Percentiles rank a stretch among this genome's conserved stretches.
These are phyloP conservation scores for Thielaviopsis euricoi DNA, from an alignment of 2,329 filamentous ascomycete species.

Conservation along the genomic window DNA sequence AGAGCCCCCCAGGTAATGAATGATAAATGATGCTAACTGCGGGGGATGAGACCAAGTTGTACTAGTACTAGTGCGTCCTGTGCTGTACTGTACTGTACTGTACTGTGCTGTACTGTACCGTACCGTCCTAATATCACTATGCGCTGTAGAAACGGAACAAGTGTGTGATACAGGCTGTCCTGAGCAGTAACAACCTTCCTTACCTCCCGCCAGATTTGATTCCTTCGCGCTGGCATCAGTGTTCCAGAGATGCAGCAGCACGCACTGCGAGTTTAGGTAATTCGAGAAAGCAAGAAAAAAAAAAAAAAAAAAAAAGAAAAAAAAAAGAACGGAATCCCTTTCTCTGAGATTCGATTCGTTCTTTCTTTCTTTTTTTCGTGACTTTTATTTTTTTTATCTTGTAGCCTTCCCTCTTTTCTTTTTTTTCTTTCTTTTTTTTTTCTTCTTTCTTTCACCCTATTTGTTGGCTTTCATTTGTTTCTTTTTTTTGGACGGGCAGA, in stretches of 20 bases:
- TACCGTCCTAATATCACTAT: too few relatives aligned
- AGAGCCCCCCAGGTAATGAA: too few relatives aligned
- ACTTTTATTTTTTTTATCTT: neutral
- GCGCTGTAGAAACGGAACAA: too few relatives aligned
- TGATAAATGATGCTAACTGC: too few relatives aligned
- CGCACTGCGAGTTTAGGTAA: neutral
- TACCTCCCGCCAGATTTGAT: neutral
- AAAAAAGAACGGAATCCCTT: neutral
- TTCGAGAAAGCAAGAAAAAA: neutral
- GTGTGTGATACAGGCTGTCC: too few relatives aligned
- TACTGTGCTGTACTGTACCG: too few relatives aligned
- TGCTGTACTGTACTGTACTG: too few relatives aligned
- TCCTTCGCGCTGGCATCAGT: neutral
- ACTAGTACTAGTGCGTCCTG: too few relatives aligned
- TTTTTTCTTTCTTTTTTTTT: neutral
- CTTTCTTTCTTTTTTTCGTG: neutral
- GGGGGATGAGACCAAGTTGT: too few relatives aligned
- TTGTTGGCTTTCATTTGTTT: neutral
- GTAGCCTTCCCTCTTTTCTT: neutral
- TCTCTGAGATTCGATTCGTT: neutral
- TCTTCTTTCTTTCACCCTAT: neutral
- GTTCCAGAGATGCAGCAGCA: neutral
- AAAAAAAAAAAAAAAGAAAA: neutral
- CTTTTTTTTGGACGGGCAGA: neutral
- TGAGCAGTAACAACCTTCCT: neutral